Evolutionary conservation across 306 rosid species (phyloP), one percentile per base, ranked within the genome.

Genomic region (Fragaria ananassa): DNA sequence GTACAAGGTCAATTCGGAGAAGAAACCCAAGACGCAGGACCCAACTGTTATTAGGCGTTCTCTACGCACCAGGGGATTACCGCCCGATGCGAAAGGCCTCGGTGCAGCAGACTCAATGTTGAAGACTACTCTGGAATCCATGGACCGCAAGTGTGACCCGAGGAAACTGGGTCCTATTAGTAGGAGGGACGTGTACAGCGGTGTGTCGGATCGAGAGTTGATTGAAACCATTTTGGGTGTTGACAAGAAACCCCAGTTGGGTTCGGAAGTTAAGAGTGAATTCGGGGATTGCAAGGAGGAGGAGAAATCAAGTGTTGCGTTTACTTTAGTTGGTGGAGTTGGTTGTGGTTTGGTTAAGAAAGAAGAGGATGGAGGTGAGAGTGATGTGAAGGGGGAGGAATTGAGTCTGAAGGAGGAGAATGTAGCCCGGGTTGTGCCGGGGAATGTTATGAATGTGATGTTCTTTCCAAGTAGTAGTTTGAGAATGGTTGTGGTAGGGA

Each of bases 31-130:
- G 83, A 66, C 9, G 11, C 89, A 89, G 79, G 67, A 86, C 75
- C 91, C 97, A 2, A 10, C 84, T 0, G 92, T 89, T 4, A 76
- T 88, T 6, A 84, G 98, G 54, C 91, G 96, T 47, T 95, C 98
- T 51, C 76, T 90, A 45, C 90, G 98, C 7, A 80, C 86, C 3
- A 85, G 93, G 46, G 97, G 97, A 0, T 76, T 90, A 78, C 87
- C 91, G 10, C 96, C 98, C 0, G 93, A 85, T 68, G 75, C 71
- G 49, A 82, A 80, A 58, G 82, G 77, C 15, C 56, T 86, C 1
- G 73, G 75, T 1, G 35, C 35, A 31, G 4, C 0, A 31, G 35
- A 31, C 35, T 31, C 35, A 31, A 3, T 31, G 35, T 31, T 31
- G 35, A 31, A 31, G 35, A 31, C 35, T 31, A 31, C 35, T 31